Conservation (phyloP, 106 monocot species). For the Ottelia alismoides region DNA sequence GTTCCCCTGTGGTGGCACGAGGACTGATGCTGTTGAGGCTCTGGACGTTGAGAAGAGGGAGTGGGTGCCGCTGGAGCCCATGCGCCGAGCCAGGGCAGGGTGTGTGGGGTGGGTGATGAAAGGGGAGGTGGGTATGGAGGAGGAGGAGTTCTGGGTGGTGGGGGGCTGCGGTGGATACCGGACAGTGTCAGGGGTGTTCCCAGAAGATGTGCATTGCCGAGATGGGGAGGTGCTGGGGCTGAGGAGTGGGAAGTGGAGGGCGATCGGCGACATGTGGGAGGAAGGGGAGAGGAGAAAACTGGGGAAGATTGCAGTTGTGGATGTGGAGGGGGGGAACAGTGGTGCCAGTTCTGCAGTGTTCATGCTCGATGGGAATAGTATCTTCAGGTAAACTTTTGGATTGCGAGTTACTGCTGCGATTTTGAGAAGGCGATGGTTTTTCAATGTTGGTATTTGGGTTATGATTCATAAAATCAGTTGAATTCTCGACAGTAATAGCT, state of each 20-base stretch:
- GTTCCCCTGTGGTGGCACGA: constrained; percentile 52
- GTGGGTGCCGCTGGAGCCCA: constrained; percentile 28
- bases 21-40: constrained; percentile 39
- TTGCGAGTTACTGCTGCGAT: no score
- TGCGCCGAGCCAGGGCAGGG: constrained; percentile 53
- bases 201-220: constrained; percentile 49
- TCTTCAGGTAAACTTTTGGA: constrained; percentile 56
- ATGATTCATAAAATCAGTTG: no score
- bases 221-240: constrained; percentile 63
- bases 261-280: constrained; percentile 74
- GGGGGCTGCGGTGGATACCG: constrained; percentile 75
- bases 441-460: no score
- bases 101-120: constrained; percentile 43
- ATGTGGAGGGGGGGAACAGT: constrained; percentile 30
- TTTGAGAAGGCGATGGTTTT: no score
- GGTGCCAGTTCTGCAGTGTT: constrained; percentile 29
- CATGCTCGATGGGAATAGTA: constrained; percentile 61
- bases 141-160: constrained; percentile 88
- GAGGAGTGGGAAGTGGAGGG: constrained; percentile 63
- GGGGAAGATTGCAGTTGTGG: constrained; percentile 41
- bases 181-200: constrained; percentile 54
- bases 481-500: no score
- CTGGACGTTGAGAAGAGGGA: constrained; percentile 17
- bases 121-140: constrained; percentile 22
- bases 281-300: constrained; percentile 63